Evolutionary conservation across 83 land plant species (phyloP), one percentile per base, ranked within the genome.

Genomic region (Diphasiastrum complanatum): DNA sequence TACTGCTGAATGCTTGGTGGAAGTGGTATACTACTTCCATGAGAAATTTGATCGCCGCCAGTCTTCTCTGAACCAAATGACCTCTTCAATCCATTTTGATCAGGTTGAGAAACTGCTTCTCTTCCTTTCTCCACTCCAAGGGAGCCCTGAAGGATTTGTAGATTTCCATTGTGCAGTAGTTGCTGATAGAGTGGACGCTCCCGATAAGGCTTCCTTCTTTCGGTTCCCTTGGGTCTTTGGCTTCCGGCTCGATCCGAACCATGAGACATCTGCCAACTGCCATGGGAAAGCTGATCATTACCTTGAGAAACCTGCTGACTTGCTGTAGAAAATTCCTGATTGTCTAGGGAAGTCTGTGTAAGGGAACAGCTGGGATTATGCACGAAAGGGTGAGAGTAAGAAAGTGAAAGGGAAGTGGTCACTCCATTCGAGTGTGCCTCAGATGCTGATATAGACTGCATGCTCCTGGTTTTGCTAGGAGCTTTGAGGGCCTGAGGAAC

Each of bases 351-450:
- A 37, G 78, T 82, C 27, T 83, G 90, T 20, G 78, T 85, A 12
- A 85, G 67, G 12, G 90, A 85, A 51, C 89, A 88, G 65, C 95
- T 85, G 12, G 90, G 90, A 34, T 88, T 88, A 60, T 87, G 93
- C 8, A 63, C 45, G 62, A 84, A 79, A 1, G 77, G 47, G 47
- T 83, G 88, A 34, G 92, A 87, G 33, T 85, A 78, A 6, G 88
- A 80, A 45, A 83, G 76, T 0, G 91, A 86, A 33, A 86, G 67
- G 3, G 91, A 86, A 45, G 83, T 67, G 3, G 91, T 81, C 43
- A 49, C 20, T 49, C 52, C 52, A 16, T 49, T 49, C 20, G 52
- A 49, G 16, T 12, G 6, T 22, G 52, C 20, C 20, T 41, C 63
- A 43, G 58, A 14, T 4, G 24, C 5, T 11, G 70, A 64, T 1